phyloP scores from a whole-genome alignment of 257 asterid genomes.

The Solanum pennellii region DNA sequence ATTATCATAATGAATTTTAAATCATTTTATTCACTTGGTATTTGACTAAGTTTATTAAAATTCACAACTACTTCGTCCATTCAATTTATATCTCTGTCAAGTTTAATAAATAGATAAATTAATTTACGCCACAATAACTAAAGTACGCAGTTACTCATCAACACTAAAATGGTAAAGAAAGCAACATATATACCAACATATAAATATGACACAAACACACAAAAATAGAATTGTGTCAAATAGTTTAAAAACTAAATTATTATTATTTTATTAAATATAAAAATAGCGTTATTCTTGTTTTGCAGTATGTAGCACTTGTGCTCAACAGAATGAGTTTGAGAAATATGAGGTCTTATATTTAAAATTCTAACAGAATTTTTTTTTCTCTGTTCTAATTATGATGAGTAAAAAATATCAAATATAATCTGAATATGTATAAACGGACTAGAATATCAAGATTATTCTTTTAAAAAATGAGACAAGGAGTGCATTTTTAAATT shows the following conservation, averaged over 20 bases:
- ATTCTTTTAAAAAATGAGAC: not conserved
- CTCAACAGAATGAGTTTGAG: not conserved
- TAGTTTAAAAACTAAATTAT: not conserved
- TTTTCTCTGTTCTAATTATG: not conserved
- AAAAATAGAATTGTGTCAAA: not conserved
- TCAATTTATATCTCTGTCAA: not conserved
- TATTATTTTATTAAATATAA: too few relatives aligned
- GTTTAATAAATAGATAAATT: not conserved
- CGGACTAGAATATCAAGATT: rapidly evolving
- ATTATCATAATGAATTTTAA: not conserved
- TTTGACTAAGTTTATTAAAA: not conserved
- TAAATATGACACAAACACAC: not conserved
- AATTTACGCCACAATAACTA: not conserved
- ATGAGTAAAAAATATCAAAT: not conserved
- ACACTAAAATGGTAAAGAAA: not conserved
- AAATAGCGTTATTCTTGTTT: not conserved
- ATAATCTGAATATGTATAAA: not conserved
- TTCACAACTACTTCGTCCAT: not conserved
- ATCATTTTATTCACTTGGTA: not conserved
- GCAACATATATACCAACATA: not conserved
- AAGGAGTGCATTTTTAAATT: not conserved
- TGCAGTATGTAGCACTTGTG: too few relatives aligned
- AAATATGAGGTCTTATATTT: not conserved
- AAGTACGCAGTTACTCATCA: not conserved
- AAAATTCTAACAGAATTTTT: not conserved